Conservation (phyloP, 2,329 filamentous ascomycete species). For the Epichloe baconii region DNA sequence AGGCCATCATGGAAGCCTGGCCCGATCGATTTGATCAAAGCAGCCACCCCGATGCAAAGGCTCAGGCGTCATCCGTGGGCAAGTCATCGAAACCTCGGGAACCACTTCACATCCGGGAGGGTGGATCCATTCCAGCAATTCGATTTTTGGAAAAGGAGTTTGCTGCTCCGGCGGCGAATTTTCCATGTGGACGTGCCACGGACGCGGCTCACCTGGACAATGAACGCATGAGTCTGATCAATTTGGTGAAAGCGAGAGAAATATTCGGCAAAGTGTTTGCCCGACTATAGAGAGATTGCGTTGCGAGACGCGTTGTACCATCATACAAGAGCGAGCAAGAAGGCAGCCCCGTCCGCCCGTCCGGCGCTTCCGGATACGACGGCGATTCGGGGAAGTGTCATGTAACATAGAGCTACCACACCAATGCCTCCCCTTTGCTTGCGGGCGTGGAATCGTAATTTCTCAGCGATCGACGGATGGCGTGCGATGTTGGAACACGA, state of each 20-base stretch:
- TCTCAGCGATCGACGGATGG: too few species aligned
- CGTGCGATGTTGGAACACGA: too few species aligned
- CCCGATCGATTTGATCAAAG: conserved; percentile 35
- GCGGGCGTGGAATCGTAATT: too few species aligned
- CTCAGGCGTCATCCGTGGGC: conserved; percentile 1
- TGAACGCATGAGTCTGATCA: conserved; percentile 76
- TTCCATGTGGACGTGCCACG: conserved; percentile 89
- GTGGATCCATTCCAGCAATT: conserved; percentile 88
- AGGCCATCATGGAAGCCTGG: conserved; percentile 79
- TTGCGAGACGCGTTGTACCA: not conserved
- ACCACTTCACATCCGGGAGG: conserved; percentile 88
- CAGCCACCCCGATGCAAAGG: conserved; percentile 4
- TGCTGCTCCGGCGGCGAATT: conserved; percentile 73
- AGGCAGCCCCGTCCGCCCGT: not conserved
- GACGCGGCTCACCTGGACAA: conserved; percentile 92
- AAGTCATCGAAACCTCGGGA: conserved; percentile 30
- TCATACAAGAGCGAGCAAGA: conserved; percentile 1
- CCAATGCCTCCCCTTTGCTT: too few species aligned
- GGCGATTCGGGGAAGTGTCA: too few species aligned
- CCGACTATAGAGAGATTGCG: conserved; percentile 32
- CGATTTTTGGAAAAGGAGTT: conserved; percentile 93
- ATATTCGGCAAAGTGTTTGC: conserved; percentile 82
- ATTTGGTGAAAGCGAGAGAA: conserved; percentile 80
- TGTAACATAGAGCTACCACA: too few species aligned
- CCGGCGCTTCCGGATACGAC: not conserved